Evolutionary conservation across 2,329 filamentous ascomycete genomes (phyloP), one percentile per base, ranked within the genome.

Genomic region (Hypomyces rosellus): DNA sequence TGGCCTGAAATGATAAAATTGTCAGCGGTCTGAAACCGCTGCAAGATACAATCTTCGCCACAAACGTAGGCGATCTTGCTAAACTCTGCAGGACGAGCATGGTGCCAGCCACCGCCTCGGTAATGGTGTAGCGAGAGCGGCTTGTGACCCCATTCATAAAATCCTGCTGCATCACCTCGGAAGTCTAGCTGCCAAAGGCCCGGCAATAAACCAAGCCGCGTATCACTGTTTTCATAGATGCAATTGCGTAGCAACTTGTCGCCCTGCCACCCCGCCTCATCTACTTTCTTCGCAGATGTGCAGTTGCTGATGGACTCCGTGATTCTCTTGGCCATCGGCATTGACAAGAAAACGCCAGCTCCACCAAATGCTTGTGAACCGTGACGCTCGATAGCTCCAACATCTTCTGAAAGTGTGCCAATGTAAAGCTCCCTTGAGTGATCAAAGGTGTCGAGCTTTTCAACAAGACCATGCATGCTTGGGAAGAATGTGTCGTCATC

Each of bases 401-500:
- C 70, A 57, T 82, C 80, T 63, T 85, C 81, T 0, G 81, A 83
- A 12, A 85, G 63, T 5, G 78, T 80, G 41, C 81, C 81, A 41
- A 84, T 72, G 60, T 84, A 85, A 59, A 80, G 73, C 52, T 75
- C 70, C 43, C 72, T 65, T 1, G 65, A 69, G 52, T 77, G 66
- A 55, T 84, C 77, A 59, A 76, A 80, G 4, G 70, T 64, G n/a
- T 65, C 66, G 38, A 84, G 69, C 45, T 71, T 75, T 36, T 77
- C 68, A 3, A 76, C 68, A 12, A 85, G 66, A 12, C 66, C 72
- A 48, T 80, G 69, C 63, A 83, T 80, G 50, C 75, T 81, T 5
- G 77, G 74, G 68, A 84, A 84, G 61, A 82, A 84, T 3, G 81
- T 85, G 55, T 85, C 81, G 57, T 85, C 81, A 56, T 85, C 81